Evolutionary conservation across 2,329 filamentous ascomycete species (phyloP), one percentile per base, ranked within the genome.

Genomic region (Paraconiothyrium brasiliense): DNA sequence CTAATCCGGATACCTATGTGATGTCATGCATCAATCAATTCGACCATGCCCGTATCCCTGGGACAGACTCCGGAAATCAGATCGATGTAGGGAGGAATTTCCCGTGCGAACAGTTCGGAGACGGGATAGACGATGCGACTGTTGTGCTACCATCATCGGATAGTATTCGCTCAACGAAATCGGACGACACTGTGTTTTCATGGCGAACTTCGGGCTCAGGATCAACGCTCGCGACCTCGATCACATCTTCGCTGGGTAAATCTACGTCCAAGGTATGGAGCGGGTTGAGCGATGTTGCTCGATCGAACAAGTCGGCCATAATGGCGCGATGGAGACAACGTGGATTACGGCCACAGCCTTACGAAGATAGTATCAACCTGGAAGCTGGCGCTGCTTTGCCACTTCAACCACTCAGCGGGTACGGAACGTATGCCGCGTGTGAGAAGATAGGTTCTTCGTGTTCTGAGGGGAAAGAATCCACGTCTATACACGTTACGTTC

Each of bases 201-300:
- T 55, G 52, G 52, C 24, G 39, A 34, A 55, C 37, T 34, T 55
- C 52, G 14, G 46, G n/a, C 24, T 44, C 52, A 14, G 30, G 22
- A 10, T 55, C 52, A 7, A 55, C 52, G 11, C 39, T 55, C 16
- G 52, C 37, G 16, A 55, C 52, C 27, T 55, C 37, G 14, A 46
- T 55, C 27, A 14, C 37, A 44, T 55, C 52, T 20, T 44, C 10
- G 16, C n/a, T 55, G 9, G 4, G 39, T 5, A 55, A 55, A 46
- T 27, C 37, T 4, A 24, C 41, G 37, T 43, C 24, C 8, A 44
- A 11, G 7, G 13, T 46, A 8, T 55, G 39, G 52, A 22, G n/a
- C 39, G 16, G 39, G 16, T 6, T 34, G 13, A 34, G 39, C 14
- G 39, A 20, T 34, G 39, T 30, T n/a, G 16, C 4, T 9, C 34